Evolutionary conservation across 1,284 basidiomycete genomes (phyloP), one percentile per base, ranked within the genome.

Genomic region (Microbotryum saponariae): DNA sequence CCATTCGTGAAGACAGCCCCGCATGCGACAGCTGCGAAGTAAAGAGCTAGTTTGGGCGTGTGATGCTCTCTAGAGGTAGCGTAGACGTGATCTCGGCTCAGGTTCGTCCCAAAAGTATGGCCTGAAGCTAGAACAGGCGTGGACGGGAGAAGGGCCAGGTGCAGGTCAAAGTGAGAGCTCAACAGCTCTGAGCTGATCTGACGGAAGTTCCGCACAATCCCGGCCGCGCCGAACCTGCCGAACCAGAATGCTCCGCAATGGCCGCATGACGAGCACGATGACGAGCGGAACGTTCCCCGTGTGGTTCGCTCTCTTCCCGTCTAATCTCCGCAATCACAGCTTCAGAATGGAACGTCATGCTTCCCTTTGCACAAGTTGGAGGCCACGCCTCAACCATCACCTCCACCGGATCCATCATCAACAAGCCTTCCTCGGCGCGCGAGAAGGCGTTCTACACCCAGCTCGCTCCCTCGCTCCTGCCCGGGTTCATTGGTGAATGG

Each of bases 371-470:
- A 1, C 91, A 96, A 77, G 91, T 97, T 45, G 93, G 89, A 23
- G 93, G 93, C 0, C 93, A 97, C 73, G 77, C 82, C 14, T 86
- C 86, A 6, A 73, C 73, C 46, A 84, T 97, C 31, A 79, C 85
- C 63, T 88, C 88, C 68, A 87, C 85, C 10, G 83, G 83, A 3
- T 80, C 92, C 27, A 79, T 62, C 6, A 58, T 97, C 56, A 87
- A 96, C 79, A 97, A 97, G 78, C 84, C 86, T 8, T 84, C 86
- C 9, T 77, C 87, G 6, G 80, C 82, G 0, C 76, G 80, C 51
- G 93, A 97, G 73, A 80, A 87, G 53, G 79, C 80, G 23, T 96
- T 97, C 76, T 97, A 97, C 77, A 82, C 86, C 67, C 72, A 78
- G 37, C 75, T 88, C 52, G 77, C 81, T 18, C 70, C 72, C 56